Percentiles rank a stretch among this genome's conserved stretches.
phyloP scores from a whole-genome alignment of 257 asterid genomes.

The Coffea canephora region DNA sequence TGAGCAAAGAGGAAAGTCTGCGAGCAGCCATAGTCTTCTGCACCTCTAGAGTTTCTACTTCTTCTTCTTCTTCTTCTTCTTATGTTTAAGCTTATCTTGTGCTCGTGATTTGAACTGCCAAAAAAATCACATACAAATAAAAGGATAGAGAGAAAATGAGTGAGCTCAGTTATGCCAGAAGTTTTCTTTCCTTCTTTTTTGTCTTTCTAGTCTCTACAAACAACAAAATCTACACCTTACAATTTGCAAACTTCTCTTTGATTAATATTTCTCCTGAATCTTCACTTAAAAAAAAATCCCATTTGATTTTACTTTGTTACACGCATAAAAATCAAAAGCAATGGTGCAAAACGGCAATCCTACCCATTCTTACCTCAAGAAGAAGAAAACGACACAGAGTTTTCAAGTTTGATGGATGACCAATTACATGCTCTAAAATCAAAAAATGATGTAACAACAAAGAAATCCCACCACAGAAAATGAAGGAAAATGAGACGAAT shows the following conservation, averaged over 20 bases:
- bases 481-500: too few species aligned
- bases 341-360: too few species aligned
- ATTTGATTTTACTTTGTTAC: background rate
- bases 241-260: too few species aligned
- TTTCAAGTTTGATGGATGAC: background rate
- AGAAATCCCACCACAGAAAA: background rate
- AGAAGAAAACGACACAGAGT: background rate
- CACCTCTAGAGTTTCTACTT: background rate
- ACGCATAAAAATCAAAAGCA: background rate
- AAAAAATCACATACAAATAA: background rate
- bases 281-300: too few species aligned
- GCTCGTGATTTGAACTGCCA: background rate
- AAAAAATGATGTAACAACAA: too few species aligned
- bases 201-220: background rate
- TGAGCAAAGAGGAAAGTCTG: conserved; percentile 43
- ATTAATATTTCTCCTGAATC: too few species aligned
- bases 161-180: background rate
- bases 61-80: background rate
- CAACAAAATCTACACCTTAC: background rate
- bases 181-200: background rate
- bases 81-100: background rate
- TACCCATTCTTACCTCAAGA: background rate
- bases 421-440: background rate
- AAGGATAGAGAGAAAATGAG: background rate
- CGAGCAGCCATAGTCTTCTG: conserved; percentile 41